Percentiles rank a stretch among this genome's conserved stretches.
These are phyloP conservation scores for Cyberlindnera sargentensis DNA, from an alignment of 805 yeast genomes.

Conservation along the genomic window DNA sequence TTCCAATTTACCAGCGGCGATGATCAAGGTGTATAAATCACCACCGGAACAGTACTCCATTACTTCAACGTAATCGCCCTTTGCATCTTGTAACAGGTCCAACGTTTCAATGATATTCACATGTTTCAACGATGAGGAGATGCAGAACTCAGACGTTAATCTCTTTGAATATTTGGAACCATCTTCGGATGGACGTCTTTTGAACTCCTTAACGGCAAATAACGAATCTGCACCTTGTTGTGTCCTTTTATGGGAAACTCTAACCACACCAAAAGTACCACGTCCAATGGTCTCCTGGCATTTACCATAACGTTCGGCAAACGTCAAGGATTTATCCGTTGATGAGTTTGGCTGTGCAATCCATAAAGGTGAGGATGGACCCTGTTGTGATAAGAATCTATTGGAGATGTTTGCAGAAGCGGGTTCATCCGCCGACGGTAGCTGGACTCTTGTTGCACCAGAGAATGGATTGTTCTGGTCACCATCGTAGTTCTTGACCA, in stretches of 20 bases:
- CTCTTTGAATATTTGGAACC: conserved; percentile 64
- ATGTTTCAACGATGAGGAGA: conserved; percentile 72
- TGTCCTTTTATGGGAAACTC: conserved; percentile 70
- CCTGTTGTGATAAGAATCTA: conserved; percentile 13
- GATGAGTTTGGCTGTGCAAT: neutral
- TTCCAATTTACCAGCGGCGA: conserved; percentile 72
- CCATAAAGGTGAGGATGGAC: neutral
- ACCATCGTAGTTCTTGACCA: conserved; percentile 53
- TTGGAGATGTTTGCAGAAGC: conserved; percentile 17
- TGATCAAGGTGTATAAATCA: conserved; percentile 66
- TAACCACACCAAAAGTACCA: conserved; percentile 91
- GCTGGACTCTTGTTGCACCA: conserved; percentile 27
- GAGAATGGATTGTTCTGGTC: conserved; percentile 31
- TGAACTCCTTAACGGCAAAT: conserved; percentile 86
- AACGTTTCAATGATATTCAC: conserved; percentile 69
- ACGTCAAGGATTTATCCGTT: conserved; percentile 31
- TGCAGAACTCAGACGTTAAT: conserved; percentile 76
- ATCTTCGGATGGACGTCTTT: conserved; percentile 50
- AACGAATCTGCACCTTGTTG: conserved; percentile 38
- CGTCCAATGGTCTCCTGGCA: conserved; percentile 93
- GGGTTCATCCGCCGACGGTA: neutral
- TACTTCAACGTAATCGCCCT: conserved; percentile 77
- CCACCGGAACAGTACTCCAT: conserved; percentile 85
- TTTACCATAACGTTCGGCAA: conserved; percentile 84
- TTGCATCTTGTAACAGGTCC: conserved; percentile 73